Base-by-base conservation (phyloP, 2,329 filamentous ascomycete species). In the Scedosporium minutisporum region DNA sequence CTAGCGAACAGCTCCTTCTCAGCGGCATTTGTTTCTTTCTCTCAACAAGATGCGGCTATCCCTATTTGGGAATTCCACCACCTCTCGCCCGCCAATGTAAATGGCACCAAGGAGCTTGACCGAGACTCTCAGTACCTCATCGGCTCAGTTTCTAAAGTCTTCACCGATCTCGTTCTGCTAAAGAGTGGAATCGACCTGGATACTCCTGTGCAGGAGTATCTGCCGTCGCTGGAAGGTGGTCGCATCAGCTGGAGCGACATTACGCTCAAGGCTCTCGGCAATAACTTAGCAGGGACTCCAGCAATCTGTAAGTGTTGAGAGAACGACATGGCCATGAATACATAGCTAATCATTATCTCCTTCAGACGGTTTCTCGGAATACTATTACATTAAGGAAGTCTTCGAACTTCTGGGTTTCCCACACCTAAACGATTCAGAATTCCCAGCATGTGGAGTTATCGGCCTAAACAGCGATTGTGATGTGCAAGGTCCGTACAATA, bases 21-120 rank as follows among this genome's bases (percentile, higher is more conserved):
- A 0, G 57, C 77, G 0, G 72, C 70, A 1, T 61, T 77, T 1
- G 65, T 77, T 5, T 74, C 72, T 10, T 65, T 69, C 4, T 67
- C 72, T 18, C 71, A 74, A 29, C 38, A 64, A 0, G 63, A 70
- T 4, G 62, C 68, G 6, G 63, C 65, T 3, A 63, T 68, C 1
- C 72, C 73, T 1, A 27, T 78, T 6, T 79, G 75, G 75, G 73
- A 78, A 61, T 76, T 75, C 58, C 76, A 78, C 55, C 75, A 78
- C 58, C 69, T 75, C 1, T 71, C 71, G 3, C 61, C 68, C 1
- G 66, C 61, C 4, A 78, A 76, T 27, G 65, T 68, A 5, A 68
- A 71, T n/a, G 75, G 74, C 21, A 75, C 74, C 0, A 67, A 69
- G 27, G 7, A 67, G 0, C 46, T 76, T 0, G 64, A 71, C 21